These are phyloP conservation scores for Corchorus capsularis DNA, from an alignment of 345 rosid species.

Conservation along the genomic window DNA sequence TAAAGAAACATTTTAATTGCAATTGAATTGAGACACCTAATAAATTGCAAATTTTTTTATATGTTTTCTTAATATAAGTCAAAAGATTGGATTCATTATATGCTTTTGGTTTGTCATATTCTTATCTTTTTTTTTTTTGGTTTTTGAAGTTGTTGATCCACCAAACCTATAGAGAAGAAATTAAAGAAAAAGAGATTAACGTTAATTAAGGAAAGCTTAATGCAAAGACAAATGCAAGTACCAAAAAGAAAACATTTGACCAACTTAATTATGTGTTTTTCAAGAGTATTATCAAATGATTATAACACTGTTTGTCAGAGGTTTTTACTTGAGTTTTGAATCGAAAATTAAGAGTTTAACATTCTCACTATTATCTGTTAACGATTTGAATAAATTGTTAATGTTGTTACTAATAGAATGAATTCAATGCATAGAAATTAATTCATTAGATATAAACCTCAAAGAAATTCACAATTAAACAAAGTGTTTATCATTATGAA, in stretches of 20 bases:
- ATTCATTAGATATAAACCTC: too few relatives aligned
- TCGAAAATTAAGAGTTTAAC: too few relatives aligned
- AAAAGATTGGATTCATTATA: background rate
- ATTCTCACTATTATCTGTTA: too few relatives aligned
- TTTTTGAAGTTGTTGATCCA: conserved; percentile 1
- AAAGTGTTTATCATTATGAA: too few relatives aligned
- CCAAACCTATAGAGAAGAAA: background rate
- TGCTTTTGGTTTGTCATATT: too few relatives aligned
- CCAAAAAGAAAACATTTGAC: background rate
- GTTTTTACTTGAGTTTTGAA: too few relatives aligned
- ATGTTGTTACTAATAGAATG: too few relatives aligned
- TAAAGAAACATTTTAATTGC: background rate
- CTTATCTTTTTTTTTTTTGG: background rate
- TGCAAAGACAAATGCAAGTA: background rate
- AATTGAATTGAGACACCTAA: background rate
- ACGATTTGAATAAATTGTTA: too few relatives aligned
- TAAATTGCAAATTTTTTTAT: background rate
- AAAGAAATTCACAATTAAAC: too few relatives aligned
- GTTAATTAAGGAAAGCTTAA: background rate
- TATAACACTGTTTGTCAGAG: background rate
- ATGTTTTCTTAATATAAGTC: background rate
- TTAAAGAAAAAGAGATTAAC: background rate
- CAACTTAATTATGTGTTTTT: background rate
- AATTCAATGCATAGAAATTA: too few relatives aligned
- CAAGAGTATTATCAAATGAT: background rate